Evolutionary conservation across 2,329 filamentous ascomycete species (phyloP), one percentile per base, ranked within the genome.

Genomic region (Ophiostoma australiae): DNA sequence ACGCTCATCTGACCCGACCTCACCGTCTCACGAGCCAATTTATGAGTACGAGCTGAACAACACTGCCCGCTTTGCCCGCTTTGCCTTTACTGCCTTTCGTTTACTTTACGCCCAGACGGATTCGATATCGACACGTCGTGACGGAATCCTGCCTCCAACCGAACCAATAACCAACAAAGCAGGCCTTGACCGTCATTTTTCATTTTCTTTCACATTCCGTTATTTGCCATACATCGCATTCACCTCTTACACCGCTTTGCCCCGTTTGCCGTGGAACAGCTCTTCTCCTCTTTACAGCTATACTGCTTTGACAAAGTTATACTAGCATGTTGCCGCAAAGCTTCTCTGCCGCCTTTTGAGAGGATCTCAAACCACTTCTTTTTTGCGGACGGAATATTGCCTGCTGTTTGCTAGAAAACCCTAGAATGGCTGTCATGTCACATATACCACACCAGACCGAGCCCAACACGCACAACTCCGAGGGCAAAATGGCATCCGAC

Each of bases 131-230:
- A 61, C 55, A 61, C 55, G 55, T 33, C 33, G 20, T 66, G 35
- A 39, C 33, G 33, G 35, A 39, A 66, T 20, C 63, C 63, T 66
- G 63, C 63, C 20, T 39, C 63, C 17, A 37, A 20, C 63, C 63
- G 35, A 66, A 39, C 63, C 63, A 66, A 66, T 66, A 66, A 39
- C 63, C 63, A 66, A 66, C 41, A 66, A 35, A n/a, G 20, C 63
- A 66, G 31, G 20, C 17, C 33, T 65, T 17, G 8, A 35, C 61
- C 15, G 33, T n/a, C 61, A 11, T n/a, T n/a, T 65, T 31, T 37
- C 61, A 15, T 65, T 63, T 61, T 63, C 1, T 31, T 20, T 5
- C 4, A 17, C 52, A 20, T 27, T 8, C 55, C 13, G 8, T 5
- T 23, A 31, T 37, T 33, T 33, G 10, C 55, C 23, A 33, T 61